Base-by-base conservation (phyloP, 805 yeast genomes). In the Metschnikowia anglica region DNA sequence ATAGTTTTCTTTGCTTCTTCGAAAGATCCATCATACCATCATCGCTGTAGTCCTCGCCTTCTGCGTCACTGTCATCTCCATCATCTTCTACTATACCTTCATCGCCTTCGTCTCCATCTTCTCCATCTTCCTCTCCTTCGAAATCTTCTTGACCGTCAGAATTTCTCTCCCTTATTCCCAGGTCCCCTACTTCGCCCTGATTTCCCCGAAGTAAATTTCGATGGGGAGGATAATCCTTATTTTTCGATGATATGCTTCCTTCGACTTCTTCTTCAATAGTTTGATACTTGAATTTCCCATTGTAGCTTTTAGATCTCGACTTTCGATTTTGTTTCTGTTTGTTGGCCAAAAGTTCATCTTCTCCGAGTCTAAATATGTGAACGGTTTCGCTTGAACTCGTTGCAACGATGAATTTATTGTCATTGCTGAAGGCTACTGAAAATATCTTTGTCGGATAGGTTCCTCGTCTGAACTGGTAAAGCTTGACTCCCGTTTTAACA, bases 381-480 rank as follows among this genome's bases (percentile, higher is more conserved):
- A 93, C 90, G 0, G 99, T 93, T 33, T 87, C 95, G 16, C 95
- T 88, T 2, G 95, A 80, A 20, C 95, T 84, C 9, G 91, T 80
- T 19, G 91, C 96, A n/a, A 88, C 78, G 23, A 93, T 68, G 48
- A 84, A 77, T 12, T 73, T 72, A 46, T 85, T 82, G 49, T 85
- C 85, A 19, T 72, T 67, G 48, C 88, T 84, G 64, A 93, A 93
- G 27, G 79, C 73, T 50, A 93, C 70, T 9, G 95, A 83, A 54
- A 79, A 80, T 13, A 93, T 86, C 48, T 72, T 76, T 2, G 97
- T 86, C 3, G 88, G 86, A 59, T 90, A 90, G 2, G 91, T 80
- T 0, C 96, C 96, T 53, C 96, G 69, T 50, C 96, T 73, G 61
- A 86, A 87, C 61, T 88, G 91, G 46, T 73, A 78, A 13, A 86